A percentile compares a stretch with the other conserved stretches of the same genome.
Evolutionary conservation across 306 rosid genomes (phyloP).

Genomic region (Acacia confusa): DNA sequence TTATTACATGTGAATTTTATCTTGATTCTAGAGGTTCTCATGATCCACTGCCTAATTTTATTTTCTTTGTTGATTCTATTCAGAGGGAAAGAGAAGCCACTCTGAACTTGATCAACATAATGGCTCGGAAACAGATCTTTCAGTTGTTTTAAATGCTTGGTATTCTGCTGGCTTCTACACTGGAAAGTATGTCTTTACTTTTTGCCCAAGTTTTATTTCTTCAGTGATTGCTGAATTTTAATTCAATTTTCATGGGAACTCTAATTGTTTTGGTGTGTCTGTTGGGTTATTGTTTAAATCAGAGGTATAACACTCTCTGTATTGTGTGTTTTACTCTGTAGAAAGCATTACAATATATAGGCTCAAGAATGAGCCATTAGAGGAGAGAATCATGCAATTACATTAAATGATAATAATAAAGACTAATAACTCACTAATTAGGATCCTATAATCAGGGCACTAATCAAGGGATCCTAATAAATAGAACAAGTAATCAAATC

Average conservation of each 20-base stretch:
- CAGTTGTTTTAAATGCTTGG: constrained; percentile 81
- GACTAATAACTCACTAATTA: too few relatives aligned
- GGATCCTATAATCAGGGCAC: too few relatives aligned
- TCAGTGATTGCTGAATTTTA: background rate
- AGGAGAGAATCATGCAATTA: too few relatives aligned
- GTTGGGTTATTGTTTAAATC: background rate
- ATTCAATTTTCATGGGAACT: background rate
- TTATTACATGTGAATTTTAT: background rate
- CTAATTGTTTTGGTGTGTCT: background rate
- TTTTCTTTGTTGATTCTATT: background rate
- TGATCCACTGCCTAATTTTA: background rate
- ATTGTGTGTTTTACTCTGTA: too few relatives aligned
- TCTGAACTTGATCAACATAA: constrained; percentile 35
- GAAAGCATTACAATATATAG: too few relatives aligned
- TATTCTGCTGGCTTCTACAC: constrained; percentile 88
- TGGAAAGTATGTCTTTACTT: constrained; percentile 60
- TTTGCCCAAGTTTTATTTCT: background rate
- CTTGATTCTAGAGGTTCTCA: background rate
- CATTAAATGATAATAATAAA: too few relatives aligned
- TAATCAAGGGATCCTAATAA: too few relatives aligned
- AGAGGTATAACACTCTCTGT: too few relatives aligned
- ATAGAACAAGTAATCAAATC: too few relatives aligned
- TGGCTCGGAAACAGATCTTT: constrained; percentile 60
- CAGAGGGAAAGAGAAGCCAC: background rate
- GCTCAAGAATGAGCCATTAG: too few relatives aligned